These are phyloP conservation scores for Dichotomopilus funicola DNA, from an alignment of 2,329 filamentous ascomycete species.

Conservation along the genomic window DNA sequence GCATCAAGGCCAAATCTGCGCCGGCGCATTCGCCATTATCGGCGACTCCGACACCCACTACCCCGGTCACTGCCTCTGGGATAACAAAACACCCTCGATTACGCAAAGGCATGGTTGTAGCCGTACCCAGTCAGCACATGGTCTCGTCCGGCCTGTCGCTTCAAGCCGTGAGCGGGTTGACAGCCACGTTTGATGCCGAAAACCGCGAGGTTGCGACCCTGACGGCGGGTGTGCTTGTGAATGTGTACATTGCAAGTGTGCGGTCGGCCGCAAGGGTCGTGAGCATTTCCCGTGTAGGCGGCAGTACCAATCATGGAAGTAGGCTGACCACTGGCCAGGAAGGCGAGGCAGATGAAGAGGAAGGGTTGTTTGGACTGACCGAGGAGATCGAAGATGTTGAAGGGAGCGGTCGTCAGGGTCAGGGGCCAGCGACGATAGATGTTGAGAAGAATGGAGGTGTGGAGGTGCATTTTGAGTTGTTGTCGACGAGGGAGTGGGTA, in stretches of 20 bases:
- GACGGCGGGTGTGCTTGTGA: conserved; percentile 61
- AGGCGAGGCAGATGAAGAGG: conserved; percentile 39
- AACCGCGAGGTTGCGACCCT: conserved; percentile 52
- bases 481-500: conserved; percentile 66
- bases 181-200: conserved; percentile 61
- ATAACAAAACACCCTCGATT: conserved; percentile 38
- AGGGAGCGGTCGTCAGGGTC: background rate
- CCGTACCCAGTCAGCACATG: conserved; percentile 55
- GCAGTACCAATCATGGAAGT: conserved; percentile 14
- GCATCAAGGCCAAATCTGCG: too few species aligned
- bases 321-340: conserved; percentile 23
- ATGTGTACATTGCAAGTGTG: conserved; percentile 83
- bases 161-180: conserved; percentile 61
- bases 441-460: conserved; percentile 31
- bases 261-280: conserved; percentile 72
- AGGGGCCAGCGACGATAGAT: conserved; percentile 1
- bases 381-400: conserved; percentile 35
- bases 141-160: conserved; percentile 50
- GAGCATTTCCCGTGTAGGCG: conserved; percentile 37
- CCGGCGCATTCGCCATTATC: too few species aligned
- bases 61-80: conserved; percentile 6
- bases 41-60: too few species aligned
- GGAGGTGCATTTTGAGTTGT: conserved; percentile 60
- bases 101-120: conserved; percentile 79
- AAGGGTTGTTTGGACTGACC: conserved; percentile 54